Base-by-base conservation (phyloP, 345 rosid species). In the Populus ilicifolia region DNA sequence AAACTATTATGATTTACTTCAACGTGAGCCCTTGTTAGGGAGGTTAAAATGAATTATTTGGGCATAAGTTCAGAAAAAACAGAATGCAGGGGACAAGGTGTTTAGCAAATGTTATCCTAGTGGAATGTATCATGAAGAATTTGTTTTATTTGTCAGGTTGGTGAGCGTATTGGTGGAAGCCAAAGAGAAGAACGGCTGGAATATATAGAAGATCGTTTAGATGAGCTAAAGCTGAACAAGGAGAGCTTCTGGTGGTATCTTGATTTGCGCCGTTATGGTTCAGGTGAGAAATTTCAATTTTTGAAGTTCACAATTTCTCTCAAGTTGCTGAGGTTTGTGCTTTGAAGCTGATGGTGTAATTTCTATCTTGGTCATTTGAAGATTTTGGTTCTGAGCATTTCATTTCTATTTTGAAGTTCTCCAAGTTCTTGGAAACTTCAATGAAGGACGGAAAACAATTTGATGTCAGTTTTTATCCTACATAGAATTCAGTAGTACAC, bases 181-280 rank as follows among this genome's bases (percentile, higher is more conserved):
- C 99, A 93, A 82, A 93, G 99, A 85, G 99, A 96, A 86, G 99
- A 96, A 75, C 88, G 99, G 70, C 89, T 93, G 17, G 95, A 90
- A 16, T 88, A 88, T 69, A 84, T 96, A 67, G 99, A 96, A 90
- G 89, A 84, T 36, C 91, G 97, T 73, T 78, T 96, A 23, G 95
- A 93, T 69, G 97, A 84, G 46, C 78, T 93, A 75, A 92, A 91
- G 78, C 91, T 96, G 46, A 84, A 86, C 83, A 93, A 85, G 83
- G 96, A 96, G 50, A 89, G 89, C 88, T 96, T 82, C 83, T 93
- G 98, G 97, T 93, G 99, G 99, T 96, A 96, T 87, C 98, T 92
- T 50, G 99, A 96, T 88, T 83, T 96, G 79, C 94, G 94, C 16
- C 96, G 96, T 68, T 96, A 90, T 74, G 98, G 99, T 78, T 93